phyloP scores from a whole-genome alignment of 148 eudicot genomes.

The Selenicereus undatus region DNA sequence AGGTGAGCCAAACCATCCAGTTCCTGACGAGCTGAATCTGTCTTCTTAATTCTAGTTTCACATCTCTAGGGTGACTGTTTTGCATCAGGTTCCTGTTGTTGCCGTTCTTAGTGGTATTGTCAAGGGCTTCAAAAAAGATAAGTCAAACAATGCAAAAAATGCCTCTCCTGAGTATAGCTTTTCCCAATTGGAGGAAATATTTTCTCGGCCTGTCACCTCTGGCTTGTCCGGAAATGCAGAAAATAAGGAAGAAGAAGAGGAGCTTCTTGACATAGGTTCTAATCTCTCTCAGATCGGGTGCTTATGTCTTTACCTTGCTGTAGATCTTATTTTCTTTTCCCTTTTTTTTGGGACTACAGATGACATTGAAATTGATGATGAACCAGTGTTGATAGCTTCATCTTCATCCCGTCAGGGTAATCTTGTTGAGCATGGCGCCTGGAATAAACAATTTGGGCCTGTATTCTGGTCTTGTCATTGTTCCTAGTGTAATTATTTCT shows the following conservation, averaged over 20 bases:
- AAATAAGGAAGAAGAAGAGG: constrained; percentile 28
- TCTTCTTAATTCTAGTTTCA: background rate
- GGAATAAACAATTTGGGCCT: constrained; percentile 1
- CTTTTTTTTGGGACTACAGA: constrained; percentile 37
- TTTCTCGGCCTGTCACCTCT: constrained; percentile 39
- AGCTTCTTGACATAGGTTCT: constrained; percentile 71
- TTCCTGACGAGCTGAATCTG: background rate
- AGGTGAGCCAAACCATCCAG: constrained; percentile 35
- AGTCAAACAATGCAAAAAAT: constrained; percentile 27
- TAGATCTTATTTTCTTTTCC: background rate
- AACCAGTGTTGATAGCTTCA: constrained; percentile 45
- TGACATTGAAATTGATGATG: constrained; percentile 83
- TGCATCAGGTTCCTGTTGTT: constrained; percentile 43
- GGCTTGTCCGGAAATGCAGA: constrained; percentile 31
- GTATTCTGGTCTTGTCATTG: background rate
- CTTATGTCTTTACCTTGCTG: background rate
- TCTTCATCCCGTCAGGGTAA: constrained; percentile 42
- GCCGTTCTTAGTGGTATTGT: constrained; percentile 57
- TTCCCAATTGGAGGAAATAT: constrained; percentile 46
- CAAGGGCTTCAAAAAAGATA: constrained; percentile 56
- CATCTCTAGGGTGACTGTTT: constrained; percentile 16
- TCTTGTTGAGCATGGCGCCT: constrained; percentile 5
- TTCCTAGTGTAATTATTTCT: constrained; percentile 1
- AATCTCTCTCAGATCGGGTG: constrained; percentile 10
- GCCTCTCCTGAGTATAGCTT: constrained; percentile 31